Percentiles rank a stretch among this genome's conserved stretches.
Conservation (phyloP, 2,329 filamentous ascomycete species). For the Sphaerostilbella broomeana region DNA sequence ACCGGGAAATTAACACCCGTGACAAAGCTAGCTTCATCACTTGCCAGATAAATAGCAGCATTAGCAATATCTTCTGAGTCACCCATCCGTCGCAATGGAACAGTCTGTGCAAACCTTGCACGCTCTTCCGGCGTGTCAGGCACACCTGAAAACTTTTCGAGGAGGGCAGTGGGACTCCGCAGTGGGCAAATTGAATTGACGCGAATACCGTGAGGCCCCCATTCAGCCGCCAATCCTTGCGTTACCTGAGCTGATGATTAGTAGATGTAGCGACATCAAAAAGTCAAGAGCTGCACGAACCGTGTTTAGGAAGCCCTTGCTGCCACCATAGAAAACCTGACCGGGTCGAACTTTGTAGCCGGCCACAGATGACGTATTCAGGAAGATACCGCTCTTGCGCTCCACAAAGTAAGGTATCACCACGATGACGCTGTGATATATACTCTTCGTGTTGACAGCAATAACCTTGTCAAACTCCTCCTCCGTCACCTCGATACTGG, state of each 20-base stretch:
- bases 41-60: not conserved
- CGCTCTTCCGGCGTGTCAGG: not conserved
- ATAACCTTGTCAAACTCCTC: conserved; percentile 1
- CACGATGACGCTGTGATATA: not conserved
- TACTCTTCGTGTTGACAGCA: not conserved
- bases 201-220: not conserved
- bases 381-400: not conserved
- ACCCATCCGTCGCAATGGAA: not conserved
- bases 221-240: not conserved
- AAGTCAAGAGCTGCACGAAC: not conserved
- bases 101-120: not conserved
- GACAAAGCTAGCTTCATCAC: not conserved
- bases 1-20: not conserved
- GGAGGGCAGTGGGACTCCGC: too few relatives aligned
- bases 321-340: not conserved
- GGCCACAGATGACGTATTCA: not conserved
- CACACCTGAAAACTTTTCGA: not conserved
- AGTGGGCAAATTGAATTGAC: not conserved
- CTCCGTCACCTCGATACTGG: not conserved
- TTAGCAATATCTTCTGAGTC: not conserved
- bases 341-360: not conserved
- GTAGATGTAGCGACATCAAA: not conserved
- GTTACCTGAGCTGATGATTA: not conserved
- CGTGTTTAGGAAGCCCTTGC: not conserved
- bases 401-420: not conserved